Evolutionary conservation across 371 early-diverging fungal genomes (phyloP).

Genomic region (Entomophthora muscae): DNA sequence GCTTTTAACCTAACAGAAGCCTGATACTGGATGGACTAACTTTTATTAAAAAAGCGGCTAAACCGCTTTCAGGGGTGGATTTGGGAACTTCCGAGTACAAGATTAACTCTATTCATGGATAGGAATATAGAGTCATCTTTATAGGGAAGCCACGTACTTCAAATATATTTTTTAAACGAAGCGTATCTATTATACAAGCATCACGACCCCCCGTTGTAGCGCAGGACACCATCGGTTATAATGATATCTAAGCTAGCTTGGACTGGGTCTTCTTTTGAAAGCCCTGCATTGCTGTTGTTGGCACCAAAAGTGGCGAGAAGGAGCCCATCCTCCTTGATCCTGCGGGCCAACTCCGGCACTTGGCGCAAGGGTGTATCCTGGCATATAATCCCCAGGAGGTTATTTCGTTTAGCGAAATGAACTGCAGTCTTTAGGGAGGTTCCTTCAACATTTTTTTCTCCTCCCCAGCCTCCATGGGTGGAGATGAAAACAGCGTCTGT

Average conservation of each 20-base stretch:
- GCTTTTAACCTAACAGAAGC: too few relatives aligned
- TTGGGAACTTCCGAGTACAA: too few relatives aligned
- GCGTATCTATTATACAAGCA: too few relatives aligned
- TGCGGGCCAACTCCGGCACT: constrained; percentile 69
- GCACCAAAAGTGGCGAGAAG: constrained; percentile 72
- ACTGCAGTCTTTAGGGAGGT: constrained; percentile 61
- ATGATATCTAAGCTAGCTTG: not conserved
- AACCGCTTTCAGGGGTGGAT: too few relatives aligned
- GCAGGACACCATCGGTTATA: not conserved
- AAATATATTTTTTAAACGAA: too few relatives aligned
- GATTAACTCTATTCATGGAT: too few relatives aligned
- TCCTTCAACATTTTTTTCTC: constrained; percentile 16
- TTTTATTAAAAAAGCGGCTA: too few relatives aligned
- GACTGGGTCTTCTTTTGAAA: not conserved
- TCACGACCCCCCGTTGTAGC: not conserved
- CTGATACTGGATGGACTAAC: too few relatives aligned
- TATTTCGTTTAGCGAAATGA: constrained; percentile 50
- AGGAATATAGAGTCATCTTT: too few relatives aligned
- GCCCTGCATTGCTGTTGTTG: constrained; percentile 22
- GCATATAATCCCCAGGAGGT: constrained; percentile 75
- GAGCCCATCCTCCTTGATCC: constrained; percentile 78
- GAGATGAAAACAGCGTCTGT: constrained; percentile 73
- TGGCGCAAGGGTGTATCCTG: constrained; percentile 62
- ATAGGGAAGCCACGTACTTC: too few relatives aligned
- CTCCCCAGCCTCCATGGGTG: constrained; percentile 40